phyloP scores from a whole-genome alignment of 1,284 basidiomycete genomes.

The Ustilago shanxiensis region DNA sequence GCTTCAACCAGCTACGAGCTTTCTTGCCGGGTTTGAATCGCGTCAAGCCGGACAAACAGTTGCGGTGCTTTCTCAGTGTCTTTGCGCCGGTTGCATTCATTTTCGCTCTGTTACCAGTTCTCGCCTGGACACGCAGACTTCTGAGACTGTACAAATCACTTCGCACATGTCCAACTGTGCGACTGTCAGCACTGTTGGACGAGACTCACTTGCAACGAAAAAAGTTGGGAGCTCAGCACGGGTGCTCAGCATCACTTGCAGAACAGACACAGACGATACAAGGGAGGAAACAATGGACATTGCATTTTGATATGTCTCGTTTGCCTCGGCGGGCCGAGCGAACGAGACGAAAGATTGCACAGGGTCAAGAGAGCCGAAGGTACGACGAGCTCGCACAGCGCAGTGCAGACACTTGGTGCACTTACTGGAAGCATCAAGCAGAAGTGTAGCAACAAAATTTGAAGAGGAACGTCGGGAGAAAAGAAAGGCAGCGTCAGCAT shows the following conservation, averaged over 20 bases:
- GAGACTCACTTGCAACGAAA: too few species aligned
- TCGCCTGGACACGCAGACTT: too few species aligned
- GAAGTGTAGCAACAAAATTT: neutral
- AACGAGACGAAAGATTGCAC: neutral
- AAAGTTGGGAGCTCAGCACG: too few species aligned
- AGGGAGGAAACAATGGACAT: constrained; percentile 3
- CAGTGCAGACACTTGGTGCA: neutral
- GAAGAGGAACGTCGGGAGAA: neutral
- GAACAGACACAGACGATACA: neutral
- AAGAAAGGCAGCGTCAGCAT: neutral
- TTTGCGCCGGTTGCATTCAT: neutral
- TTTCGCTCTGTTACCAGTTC: neutral
- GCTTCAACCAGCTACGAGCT: neutral
- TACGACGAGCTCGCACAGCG: neutral
- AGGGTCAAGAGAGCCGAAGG: neutral
- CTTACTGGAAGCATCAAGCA: neutral
- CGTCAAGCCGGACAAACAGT: neutral
- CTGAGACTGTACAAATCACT: neutral
- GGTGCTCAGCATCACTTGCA: neutral
- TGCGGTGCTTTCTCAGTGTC: neutral
- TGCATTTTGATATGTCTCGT: constrained; percentile 7
- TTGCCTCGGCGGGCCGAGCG: neutral
- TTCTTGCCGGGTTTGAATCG: neutral
- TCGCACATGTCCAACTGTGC: neutral
- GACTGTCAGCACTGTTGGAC: neutral